Evolutionary conservation across 495 filamentous ascomycete species (phyloP).

Genomic region (Penicillium bovifimosum): DNA sequence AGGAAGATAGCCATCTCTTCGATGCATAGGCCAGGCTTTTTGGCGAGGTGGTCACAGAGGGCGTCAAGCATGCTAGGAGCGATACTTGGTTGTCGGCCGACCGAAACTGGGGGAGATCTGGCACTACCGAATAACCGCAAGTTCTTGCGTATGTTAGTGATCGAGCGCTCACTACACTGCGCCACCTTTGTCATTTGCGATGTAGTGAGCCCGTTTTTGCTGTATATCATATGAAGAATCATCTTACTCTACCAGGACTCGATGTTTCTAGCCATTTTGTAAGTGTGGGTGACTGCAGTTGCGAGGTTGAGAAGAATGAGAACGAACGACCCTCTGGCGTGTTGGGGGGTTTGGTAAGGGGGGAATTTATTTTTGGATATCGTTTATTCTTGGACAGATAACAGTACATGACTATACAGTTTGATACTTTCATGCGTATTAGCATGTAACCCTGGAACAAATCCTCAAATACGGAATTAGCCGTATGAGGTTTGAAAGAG

Average conservation of each 20-base stretch:
- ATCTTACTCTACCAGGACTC: constrained; percentile 9
- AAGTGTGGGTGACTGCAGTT: background rate
- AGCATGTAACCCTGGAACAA: background rate
- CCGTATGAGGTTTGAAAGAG: constrained; percentile 1
- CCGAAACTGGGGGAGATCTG: background rate
- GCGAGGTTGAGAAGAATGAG: constrained; percentile 4
- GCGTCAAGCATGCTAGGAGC: background rate
- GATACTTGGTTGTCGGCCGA: background rate
- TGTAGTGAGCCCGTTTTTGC: constrained; percentile 7
- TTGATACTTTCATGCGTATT: constrained; percentile 4
- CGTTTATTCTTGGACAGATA: constrained; percentile 6
- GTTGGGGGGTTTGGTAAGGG: background rate
- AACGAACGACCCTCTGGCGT: background rate
- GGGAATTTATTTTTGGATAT: no score
- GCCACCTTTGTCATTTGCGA: constrained; percentile 12
- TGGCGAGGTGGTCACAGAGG: background rate
- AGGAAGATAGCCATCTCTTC: constrained; percentile 21
- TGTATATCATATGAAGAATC: constrained; percentile 12
- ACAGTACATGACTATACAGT: constrained; percentile 4
- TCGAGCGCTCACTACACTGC: constrained; percentile 10
- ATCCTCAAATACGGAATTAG: background rate
- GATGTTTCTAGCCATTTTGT: constrained; percentile 5
- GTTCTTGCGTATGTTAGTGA: constrained; percentile 9
- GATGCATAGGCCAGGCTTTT: background rate
- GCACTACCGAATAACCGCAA: constrained; percentile 6